Percentiles rank a stretch among this genome's conserved stretches.
Conservation (phyloP, 2,329 filamentous ascomycete genomes). For the Lachnellula arida region DNA sequence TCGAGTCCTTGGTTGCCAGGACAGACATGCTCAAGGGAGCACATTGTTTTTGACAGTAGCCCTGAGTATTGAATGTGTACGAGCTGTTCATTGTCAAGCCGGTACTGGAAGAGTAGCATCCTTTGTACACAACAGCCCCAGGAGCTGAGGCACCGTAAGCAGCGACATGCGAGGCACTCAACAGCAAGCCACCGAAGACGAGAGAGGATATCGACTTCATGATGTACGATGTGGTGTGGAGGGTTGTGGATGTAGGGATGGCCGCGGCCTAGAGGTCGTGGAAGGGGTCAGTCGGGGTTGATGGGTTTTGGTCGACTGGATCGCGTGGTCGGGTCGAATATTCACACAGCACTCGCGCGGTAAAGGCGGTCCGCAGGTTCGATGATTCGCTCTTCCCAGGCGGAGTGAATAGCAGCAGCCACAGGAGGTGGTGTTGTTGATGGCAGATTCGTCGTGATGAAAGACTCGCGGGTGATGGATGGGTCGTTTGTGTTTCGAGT, state of each 20-base stretch:
- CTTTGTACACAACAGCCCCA: conserved; percentile 12
- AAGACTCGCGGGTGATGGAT: not conserved
- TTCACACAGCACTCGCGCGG: not conserved
- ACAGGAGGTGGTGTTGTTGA: not conserved
- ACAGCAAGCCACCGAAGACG: conserved; percentile 14
- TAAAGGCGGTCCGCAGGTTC: not conserved
- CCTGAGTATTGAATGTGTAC: conserved; percentile 26
- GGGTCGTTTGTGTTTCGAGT: conserved; percentile 12
- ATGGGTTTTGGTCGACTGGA: conserved; percentile 6
- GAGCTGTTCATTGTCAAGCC: conserved; percentile 25
- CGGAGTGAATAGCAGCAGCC: not conserved
- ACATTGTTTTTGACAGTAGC: conserved; percentile 25
- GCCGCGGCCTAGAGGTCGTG: conserved; percentile 17
- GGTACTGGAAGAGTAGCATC: conserved; percentile 26
- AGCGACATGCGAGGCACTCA: conserved; percentile 15
- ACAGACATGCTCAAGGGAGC: conserved; percentile 13
- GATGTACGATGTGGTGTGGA: conserved; percentile 3
- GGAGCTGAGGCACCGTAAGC: conserved; percentile 6
- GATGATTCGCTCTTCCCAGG: not conserved
- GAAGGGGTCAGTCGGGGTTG: conserved; percentile 5
- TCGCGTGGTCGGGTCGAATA: conserved; percentile 9
- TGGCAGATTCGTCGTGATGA: not conserved
- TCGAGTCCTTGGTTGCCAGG: conserved; percentile 23
- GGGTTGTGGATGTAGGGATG: conserved; percentile 4
- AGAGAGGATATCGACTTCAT: conserved; percentile 19